Conservation (phyloP, 257 asterid species). For the Solanum appendiculatum region DNA sequence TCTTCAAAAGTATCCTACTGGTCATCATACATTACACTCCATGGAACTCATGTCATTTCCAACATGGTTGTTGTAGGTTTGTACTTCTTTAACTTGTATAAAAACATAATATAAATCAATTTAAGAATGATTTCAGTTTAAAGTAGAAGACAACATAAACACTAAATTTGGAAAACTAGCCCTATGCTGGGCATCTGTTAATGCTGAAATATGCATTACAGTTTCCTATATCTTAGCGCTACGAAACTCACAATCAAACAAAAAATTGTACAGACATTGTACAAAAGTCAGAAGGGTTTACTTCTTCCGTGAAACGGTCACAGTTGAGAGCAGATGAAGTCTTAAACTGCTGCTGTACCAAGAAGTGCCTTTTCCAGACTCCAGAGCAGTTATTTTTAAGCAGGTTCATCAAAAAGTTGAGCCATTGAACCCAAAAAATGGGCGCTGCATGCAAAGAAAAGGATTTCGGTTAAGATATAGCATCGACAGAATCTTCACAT, state of each 20-base stretch:
- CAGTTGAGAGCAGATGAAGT: neutral
- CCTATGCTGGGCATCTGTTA: neutral
- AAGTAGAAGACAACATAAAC: neutral
- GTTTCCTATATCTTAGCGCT: neutral
- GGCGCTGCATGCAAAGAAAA: conserved; percentile 33
- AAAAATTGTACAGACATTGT: neutral
- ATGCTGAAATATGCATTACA: neutral
- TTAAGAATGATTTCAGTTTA: neutral
- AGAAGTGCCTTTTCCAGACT: neutral
- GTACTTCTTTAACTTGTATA: neutral
- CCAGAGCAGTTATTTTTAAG: neutral
- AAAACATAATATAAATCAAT: neutral
- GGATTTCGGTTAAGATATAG: neutral
- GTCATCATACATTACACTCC: neutral
- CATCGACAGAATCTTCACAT: neutral
- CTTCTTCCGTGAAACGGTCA: neutral
- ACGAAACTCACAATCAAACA: neutral
- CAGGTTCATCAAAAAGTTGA: conserved; percentile 43
- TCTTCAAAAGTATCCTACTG: neutral
- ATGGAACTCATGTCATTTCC: neutral
- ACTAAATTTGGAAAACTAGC: neutral
- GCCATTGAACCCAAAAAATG: conserved; percentile 82
- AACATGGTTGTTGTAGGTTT: neutral
- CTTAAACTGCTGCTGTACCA: neutral
- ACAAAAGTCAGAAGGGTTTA: neutral